Conservation (phyloP, 768 basidiomycete species). For the Boletellus emodensis region DNA sequence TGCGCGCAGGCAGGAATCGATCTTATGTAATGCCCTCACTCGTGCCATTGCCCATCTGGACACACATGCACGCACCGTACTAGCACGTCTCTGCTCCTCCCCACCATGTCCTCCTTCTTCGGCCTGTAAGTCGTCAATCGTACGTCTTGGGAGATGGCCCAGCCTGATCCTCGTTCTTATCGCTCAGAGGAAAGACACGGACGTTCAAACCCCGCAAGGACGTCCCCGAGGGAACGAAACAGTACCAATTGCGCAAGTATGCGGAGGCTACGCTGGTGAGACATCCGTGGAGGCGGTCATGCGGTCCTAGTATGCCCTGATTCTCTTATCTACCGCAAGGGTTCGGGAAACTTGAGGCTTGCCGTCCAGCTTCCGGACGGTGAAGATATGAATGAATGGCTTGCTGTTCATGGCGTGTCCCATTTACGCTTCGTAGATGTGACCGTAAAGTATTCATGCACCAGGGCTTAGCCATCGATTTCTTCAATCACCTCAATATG, state of each 20-base stretch:
- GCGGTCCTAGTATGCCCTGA: conserved; percentile 10
- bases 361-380: conserved; percentile 96
- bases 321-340: conserved; percentile 41
- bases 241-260: conserved; percentile 97
- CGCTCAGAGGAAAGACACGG: conserved; percentile 77
- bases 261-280: conserved; percentile 89
- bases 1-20: neutral
- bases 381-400: conserved; percentile 97
- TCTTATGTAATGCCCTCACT: neutral
- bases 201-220: conserved; percentile 97
- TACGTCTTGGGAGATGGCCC: conserved; percentile 6
- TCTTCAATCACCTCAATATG: conserved; percentile 99
- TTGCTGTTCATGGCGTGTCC: conserved; percentile 91
- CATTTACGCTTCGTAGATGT: neutral
- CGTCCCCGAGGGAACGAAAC: conserved; percentile 93
- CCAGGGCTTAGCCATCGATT: conserved; percentile 80
- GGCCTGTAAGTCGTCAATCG: conserved; percentile 57
- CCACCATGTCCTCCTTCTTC: conserved; percentile 80
- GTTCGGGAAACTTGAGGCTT: conserved; percentile 89
- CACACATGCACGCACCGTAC: neutral
- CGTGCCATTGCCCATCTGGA: conserved; percentile 12
- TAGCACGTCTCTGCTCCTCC: conserved; percentile 12
- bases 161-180: conserved; percentile 5
- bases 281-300: neutral
- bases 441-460: neutral